A percentile compares a stretch with the other conserved stretches of the same genome.
Conservation (phyloP, 2,329 filamentous ascomycete genomes). For the Endocalyx cinctus region DNA sequence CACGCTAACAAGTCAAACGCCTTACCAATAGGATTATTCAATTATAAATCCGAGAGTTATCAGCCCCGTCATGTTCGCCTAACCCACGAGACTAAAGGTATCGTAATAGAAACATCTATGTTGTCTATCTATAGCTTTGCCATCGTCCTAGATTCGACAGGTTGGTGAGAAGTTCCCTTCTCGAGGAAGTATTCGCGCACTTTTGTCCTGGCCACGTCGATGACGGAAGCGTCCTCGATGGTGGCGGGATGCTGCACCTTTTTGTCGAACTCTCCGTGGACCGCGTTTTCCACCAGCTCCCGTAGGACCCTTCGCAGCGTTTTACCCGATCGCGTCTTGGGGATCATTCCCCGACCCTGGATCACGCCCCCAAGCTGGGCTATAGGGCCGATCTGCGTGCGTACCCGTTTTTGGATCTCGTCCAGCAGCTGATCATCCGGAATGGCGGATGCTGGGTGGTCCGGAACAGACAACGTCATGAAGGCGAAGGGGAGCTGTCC, state of each 20-base stretch:
- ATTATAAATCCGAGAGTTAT: too few species aligned
- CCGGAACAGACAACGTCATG: conserved; percentile 49
- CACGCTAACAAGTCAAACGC: too few species aligned
- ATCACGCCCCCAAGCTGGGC: conserved; percentile 82
- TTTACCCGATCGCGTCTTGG: conserved; percentile 89
- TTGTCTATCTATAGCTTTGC: too few species aligned
- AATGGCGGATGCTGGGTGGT: conserved; percentile 47
- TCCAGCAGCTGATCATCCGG: conserved; percentile 38
- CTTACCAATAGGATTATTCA: too few species aligned
- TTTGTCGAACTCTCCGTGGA: conserved; percentile 67
- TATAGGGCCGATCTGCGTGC: conserved; percentile 80
- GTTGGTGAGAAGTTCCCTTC: conserved; percentile 36
- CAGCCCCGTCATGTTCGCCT: too few species aligned
- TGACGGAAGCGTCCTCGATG: conserved; percentile 73
- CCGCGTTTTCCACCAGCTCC: conserved; percentile 79
- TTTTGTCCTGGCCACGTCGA: conserved; percentile 67
- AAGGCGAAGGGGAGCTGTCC: conserved; percentile 92
- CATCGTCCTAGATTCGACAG: conserved; percentile 45
- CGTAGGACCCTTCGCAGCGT: conserved; percentile 77
- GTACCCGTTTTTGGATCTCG: conserved; percentile 71
- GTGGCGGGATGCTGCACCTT: conserved; percentile 74
- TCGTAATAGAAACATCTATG: too few species aligned
- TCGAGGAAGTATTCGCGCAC: conserved; percentile 71
- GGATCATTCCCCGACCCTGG: conserved; percentile 80
- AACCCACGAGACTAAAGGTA: too few species aligned